Percentiles rank a stretch among this genome's conserved stretches.
phyloP scores from a whole-genome alignment of 2,329 filamentous ascomycete genomes.

The Cladosporium velox region DNA sequence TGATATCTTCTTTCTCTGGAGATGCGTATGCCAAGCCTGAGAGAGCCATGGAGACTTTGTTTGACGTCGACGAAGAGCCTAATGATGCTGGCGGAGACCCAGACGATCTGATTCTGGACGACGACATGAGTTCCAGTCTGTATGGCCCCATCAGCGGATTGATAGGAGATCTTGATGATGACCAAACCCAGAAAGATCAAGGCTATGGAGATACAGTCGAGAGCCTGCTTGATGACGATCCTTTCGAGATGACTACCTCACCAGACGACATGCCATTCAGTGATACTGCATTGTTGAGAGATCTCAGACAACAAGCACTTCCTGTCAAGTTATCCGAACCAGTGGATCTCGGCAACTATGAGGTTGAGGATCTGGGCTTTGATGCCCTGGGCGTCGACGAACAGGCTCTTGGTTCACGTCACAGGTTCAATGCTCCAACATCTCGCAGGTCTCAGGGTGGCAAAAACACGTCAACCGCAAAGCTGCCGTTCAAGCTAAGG shows the following conservation, averaged over 20 bases:
- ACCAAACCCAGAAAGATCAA: conserved; percentile 27
- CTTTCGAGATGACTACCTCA: conserved; percentile 40
- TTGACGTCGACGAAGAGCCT: conserved; percentile 34
- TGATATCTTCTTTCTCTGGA: conserved; percentile 86
- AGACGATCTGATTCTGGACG: conserved; percentile 41
- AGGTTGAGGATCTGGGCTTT: conserved; percentile 39
- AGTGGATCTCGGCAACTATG: conserved; percentile 33
- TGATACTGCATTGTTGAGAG: conserved; percentile 36
- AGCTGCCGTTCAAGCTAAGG: conserved; percentile 65
- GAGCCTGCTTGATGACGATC: conserved; percentile 42
- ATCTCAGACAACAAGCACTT: conserved; percentile 35
- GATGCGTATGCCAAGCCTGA: conserved; percentile 71
- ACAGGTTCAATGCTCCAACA: conserved; percentile 37
- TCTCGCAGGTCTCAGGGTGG: conserved; percentile 6
- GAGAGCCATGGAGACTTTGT: conserved; percentile 58
- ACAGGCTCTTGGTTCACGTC: conserved; percentile 31
- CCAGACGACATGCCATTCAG: conserved; percentile 33
- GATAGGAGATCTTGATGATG: conserved; percentile 28
- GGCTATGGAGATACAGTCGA: conserved; percentile 36
- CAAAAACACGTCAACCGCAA: neutral
- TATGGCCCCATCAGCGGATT: conserved; percentile 38
- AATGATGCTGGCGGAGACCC: conserved; percentile 24
- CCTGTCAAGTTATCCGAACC: conserved; percentile 24
- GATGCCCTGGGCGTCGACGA: conserved; percentile 34
- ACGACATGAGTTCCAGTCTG: conserved; percentile 36